phyloP scores from a whole-genome alignment of 2,329 filamentous ascomycete species.

The Rhytidhysteron rufulum region DNA sequence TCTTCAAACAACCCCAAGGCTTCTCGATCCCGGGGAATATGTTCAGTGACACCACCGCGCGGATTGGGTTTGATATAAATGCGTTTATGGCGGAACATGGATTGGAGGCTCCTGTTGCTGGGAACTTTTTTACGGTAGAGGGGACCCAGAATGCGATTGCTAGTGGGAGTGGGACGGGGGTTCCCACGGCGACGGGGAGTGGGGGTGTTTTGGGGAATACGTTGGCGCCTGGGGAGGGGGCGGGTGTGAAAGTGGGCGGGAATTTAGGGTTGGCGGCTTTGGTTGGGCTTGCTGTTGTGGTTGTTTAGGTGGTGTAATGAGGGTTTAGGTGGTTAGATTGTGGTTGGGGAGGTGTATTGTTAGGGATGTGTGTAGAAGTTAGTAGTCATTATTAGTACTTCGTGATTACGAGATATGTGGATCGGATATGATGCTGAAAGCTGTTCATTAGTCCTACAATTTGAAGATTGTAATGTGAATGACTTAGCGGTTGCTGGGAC shows the following conservation, averaged over 20 bases:
- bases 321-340: too few species aligned
- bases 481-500: too few species aligned
- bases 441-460: too few species aligned
- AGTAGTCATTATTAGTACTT: too few species aligned
- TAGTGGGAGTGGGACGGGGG: conserved; percentile 6
- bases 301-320: too few species aligned
- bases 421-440: too few species aligned
- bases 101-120: conserved; percentile 24
- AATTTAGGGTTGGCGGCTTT: conserved; percentile 10
- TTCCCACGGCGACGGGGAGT: conserved; percentile 12
- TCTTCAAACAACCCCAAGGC: conserved; percentile 27
- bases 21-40: conserved; percentile 19
- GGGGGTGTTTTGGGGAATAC: conserved; percentile 14
- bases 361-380: too few species aligned
- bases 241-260: conserved; percentile 4
- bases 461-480: too few species aligned
- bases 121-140: conserved; percentile 33
- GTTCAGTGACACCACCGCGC: conserved; percentile 15
- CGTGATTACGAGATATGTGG: too few species aligned
- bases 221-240: conserved; percentile 12
- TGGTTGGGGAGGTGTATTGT: too few species aligned
- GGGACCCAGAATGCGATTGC: conserved; percentile 12
- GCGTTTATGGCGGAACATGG: conserved; percentile 22
- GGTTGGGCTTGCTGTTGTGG: conserved; percentile 1
- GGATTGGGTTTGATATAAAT: conserved; percentile 27